Evolutionary conservation across 352 stramenopile species (phyloP), one percentile per base, ranked within the genome.

Genomic region (Globisporangium acanthophoron): DNA sequence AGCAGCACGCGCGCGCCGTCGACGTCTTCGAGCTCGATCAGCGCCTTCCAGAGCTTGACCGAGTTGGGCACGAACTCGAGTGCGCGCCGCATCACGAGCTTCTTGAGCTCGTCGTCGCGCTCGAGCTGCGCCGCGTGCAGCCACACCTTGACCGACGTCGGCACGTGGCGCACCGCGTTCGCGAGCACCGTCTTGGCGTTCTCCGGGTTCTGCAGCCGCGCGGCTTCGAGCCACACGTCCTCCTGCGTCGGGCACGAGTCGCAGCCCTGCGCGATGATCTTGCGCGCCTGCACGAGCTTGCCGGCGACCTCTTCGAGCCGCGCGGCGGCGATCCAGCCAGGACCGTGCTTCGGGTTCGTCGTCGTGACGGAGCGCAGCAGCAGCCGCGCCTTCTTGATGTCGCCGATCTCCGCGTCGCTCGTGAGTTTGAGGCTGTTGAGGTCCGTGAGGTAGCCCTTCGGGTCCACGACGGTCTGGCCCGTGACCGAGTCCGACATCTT

Each of bases 211-310:
- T 99, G 92, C 44, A 99, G 73, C 24, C 97, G 75, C 29, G 96
- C 91, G 0, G 97, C 96, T 74, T 99, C 97, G 15, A 99, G 76
- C 97, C 97, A 99, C 15, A 99, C 96, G 72, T 99, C 96, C 67
- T 99, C 96, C 54, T 89, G 94, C 0, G 92, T 95, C 1, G 96
- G 90, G 73, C 97, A 99, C 18, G 80, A 90, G 68, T 99, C 91
- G 59, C 97, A 99, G 24, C 96, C 97, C 56, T 99, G 84, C 20
- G 97, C 90, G 61, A 99, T 99, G 40, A 99, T 86, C 71, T 98
- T 98, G 8, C 97, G 84, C 13, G 97, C 97, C 61, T 98, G 90
- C 58, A 96, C 82, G 48, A 97, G 90, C 67, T 98, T 98, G 5
- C 94, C 94, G 0, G 96, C 96, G 15, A 97, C 92, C 73, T 99